Conservation (phyloP, 2,329 filamentous ascomycete genomes). For the Penicillium janthinellum region DNA sequence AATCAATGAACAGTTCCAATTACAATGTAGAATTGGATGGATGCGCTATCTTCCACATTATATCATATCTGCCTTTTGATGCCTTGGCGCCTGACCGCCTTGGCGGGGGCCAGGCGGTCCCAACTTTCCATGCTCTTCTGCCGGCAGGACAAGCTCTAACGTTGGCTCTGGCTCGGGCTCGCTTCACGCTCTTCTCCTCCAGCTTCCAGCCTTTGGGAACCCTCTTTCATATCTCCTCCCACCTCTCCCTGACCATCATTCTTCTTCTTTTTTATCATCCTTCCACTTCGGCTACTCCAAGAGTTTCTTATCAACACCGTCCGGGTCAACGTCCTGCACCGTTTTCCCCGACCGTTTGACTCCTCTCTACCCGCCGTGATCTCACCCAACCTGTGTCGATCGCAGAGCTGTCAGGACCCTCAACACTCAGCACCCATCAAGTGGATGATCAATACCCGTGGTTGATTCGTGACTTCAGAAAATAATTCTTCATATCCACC, state of each 20-base stretch:
- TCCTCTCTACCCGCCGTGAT: conserved; percentile 30
- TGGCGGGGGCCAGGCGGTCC: conserved; percentile 20
- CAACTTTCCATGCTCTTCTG: conserved; percentile 15
- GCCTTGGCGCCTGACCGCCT: conserved; percentile 24
- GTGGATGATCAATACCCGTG: conserved; percentile 9
- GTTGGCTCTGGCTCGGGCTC: conserved; percentile 18
- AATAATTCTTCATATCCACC: neutral
- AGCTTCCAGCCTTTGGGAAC: conserved; percentile 13
- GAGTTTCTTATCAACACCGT: conserved; percentile 23
- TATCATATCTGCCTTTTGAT: neutral
- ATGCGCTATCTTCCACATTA: too few species aligned
- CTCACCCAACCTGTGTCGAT: conserved; percentile 24
- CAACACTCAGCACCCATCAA: conserved; percentile 4
- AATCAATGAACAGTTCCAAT: too few species aligned
- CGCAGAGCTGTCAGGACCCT: conserved; percentile 20
- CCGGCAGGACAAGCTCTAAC: conserved; percentile 25
- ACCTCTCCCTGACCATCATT: conserved; percentile 9
- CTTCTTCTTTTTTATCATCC: neutral
- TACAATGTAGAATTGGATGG: too few species aligned
- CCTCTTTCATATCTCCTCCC: conserved; percentile 15
- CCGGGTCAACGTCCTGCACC: conserved; percentile 46
- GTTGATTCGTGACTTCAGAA: neutral
- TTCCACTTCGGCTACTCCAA: neutral
- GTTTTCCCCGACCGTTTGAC: conserved; percentile 36
- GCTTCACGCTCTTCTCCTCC: conserved; percentile 10